Conservation (phyloP, 352 stramenopile genomes). For the Phytophthora ohioensis region DNA sequence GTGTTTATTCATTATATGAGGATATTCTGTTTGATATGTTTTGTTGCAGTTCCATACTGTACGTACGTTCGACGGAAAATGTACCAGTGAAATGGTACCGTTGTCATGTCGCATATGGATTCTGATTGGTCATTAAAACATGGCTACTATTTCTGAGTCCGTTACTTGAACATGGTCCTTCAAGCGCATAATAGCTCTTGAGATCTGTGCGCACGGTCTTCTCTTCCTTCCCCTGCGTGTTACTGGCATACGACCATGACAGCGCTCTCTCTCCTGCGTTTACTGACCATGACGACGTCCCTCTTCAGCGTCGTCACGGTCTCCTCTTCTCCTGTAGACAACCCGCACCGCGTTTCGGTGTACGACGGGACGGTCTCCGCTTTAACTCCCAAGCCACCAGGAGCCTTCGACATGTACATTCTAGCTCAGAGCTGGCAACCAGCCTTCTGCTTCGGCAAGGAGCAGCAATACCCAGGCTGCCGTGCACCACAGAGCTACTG, state of each 20-base stretch:
- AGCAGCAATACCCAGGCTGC: conserved; percentile 75
- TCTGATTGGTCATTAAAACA: too few relatives aligned
- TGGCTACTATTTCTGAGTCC: too few relatives aligned
- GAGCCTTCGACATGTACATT: conserved; percentile 89
- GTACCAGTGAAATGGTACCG: too few relatives aligned
- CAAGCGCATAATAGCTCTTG: neutral
- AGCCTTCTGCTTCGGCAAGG: conserved; percentile 80
- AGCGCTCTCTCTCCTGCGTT: neutral
- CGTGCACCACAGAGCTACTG: conserved; percentile 69
- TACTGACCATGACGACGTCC: neutral
- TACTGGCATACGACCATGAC: conserved; percentile 2
- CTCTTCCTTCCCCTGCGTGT: conserved; percentile 2
- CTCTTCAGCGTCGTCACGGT: conserved; percentile 9
- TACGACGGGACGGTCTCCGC: conserved; percentile 42
- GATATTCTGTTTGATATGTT: too few relatives aligned
- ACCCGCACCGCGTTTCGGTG: conserved; percentile 27
- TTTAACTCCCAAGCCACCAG: conserved; percentile 8
- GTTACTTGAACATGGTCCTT: too few relatives aligned
- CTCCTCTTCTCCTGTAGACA: neutral
- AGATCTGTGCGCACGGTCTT: conserved; percentile 15
- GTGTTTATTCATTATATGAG: too few relatives aligned
- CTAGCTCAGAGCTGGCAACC: conserved; percentile 92
- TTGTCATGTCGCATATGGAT: too few relatives aligned
- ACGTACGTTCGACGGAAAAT: too few relatives aligned
- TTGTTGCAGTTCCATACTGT: too few relatives aligned